These are phyloP conservation scores for Lactarius evosmus DNA, from an alignment of 768 basidiomycete species.

Conservation along the genomic window DNA sequence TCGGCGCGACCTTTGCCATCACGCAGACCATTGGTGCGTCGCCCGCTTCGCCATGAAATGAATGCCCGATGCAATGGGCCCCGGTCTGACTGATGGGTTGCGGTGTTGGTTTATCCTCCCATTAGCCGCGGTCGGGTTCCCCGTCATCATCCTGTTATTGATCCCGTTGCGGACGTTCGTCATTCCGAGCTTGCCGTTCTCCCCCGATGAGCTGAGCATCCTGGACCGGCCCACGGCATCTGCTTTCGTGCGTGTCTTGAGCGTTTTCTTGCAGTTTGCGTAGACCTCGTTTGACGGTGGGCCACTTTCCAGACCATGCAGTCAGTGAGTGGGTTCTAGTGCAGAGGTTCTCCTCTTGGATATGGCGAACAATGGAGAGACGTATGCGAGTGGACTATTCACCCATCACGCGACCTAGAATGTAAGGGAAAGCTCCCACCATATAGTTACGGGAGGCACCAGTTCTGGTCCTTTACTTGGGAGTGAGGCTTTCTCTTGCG, in stretches of 20 bases:
- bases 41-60: neutral
- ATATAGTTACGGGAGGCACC: too few relatives aligned
- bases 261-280: neutral
- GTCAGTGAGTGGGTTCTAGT: conserved; percentile 25
- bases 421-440: too few relatives aligned
- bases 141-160: conserved; percentile 80
- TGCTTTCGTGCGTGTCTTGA: conserved; percentile 59
- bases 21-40: conserved; percentile 80
- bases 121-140: conserved; percentile 85
- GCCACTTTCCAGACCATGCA: conserved; percentile 22
- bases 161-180: conserved; percentile 69
- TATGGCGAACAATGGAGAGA: too few relatives aligned
- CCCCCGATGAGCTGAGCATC: conserved; percentile 69
- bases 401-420: too few relatives aligned
- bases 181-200: conserved; percentile 76
- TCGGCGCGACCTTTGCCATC: conserved; percentile 85
- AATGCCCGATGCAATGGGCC: neutral
- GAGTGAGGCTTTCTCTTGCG: too few relatives aligned
- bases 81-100: neutral
- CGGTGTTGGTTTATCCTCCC: neutral
- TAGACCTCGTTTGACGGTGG: neutral
- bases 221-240: conserved; percentile 91
- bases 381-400: too few relatives aligned
- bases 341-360: too few relatives aligned
- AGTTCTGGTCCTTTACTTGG: too few relatives aligned